phyloP scores from a whole-genome alignment of 768 basidiomycete genomes.

The Porpolomopsis calyptriformis region DNA sequence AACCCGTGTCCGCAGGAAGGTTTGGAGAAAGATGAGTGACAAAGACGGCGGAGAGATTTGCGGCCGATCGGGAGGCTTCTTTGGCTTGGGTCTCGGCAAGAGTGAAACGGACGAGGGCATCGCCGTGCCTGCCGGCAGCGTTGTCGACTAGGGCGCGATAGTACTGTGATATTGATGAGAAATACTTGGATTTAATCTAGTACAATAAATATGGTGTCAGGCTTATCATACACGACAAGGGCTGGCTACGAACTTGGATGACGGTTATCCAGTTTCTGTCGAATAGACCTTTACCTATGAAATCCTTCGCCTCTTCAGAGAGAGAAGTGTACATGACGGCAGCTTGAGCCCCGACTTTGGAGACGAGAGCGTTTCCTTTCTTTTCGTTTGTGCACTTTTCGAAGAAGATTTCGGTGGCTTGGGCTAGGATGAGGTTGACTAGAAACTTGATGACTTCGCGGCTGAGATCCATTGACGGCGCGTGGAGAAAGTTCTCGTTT shows the following conservation, averaged over 20 bases:
- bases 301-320: constrained; percentile 91
- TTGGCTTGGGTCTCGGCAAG: constrained; percentile 73
- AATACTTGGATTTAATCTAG: constrained; percentile 87
- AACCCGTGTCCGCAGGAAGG: constrained; percentile 76
- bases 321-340: constrained; percentile 72
- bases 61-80: constrained; percentile 64
- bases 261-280: constrained; percentile 90
- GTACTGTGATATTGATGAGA: constrained; percentile 78
- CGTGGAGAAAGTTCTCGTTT: constrained; percentile 98
- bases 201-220: constrained; percentile 4
- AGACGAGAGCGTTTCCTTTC: constrained; percentile 65
- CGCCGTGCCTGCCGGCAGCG: constrained; percentile 72
- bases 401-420: constrained; percentile 92
- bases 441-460: constrained; percentile 92
- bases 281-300: constrained; percentile 92
- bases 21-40: constrained; percentile 64
- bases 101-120: constrained; percentile 68
- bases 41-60: constrained; percentile 62
- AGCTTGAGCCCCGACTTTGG: constrained; percentile 78
- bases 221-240: neutral
- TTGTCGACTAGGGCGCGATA: constrained; percentile 74
- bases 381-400: constrained; percentile 93
- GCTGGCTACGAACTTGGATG: constrained; percentile 48
- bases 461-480: constrained; percentile 89
- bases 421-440: constrained; percentile 77